Percentiles rank a stretch among this genome's conserved stretches.
These are phyloP conservation scores for Alternaria solani DNA, from an alignment of 2,329 filamentous ascomycete species.

Conservation along the genomic window DNA sequence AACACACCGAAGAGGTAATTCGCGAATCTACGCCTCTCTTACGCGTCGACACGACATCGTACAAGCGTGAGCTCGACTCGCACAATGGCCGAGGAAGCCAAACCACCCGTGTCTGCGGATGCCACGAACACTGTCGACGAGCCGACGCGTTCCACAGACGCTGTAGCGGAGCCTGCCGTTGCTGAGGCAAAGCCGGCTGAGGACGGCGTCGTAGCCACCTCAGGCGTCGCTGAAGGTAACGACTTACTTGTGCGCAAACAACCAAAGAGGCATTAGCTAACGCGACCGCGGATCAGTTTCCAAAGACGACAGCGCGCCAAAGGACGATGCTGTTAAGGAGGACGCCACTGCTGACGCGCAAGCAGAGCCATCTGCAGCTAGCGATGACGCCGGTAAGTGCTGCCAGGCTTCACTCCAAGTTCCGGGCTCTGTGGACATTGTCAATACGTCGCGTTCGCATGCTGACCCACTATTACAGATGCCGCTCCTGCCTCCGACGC, in stretches of 20 bases:
- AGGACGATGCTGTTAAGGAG: slow-evolving; percentile 26
- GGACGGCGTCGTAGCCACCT: slow-evolving; percentile 39
- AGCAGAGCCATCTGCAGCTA: slow-evolving; percentile 28
- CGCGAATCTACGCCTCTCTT: slow-evolving; percentile 38
- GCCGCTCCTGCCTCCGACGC: slow-evolving; percentile 48
- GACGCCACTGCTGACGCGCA: slow-evolving; percentile 39
- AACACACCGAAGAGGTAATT: slow-evolving; percentile 37
- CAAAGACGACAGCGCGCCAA: slow-evolving; percentile 27
- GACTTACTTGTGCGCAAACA: slow-evolving; percentile 7
- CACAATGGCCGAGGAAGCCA: slow-evolving; percentile 50
- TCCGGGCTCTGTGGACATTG: slow-evolving; percentile 3
- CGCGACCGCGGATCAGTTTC: slow-evolving; percentile 29
- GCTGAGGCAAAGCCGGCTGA: slow-evolving; percentile 42
- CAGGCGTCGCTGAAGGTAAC: slow-evolving; percentile 44
- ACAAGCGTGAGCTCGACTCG: slow-evolving; percentile 42
- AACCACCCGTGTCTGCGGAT: slow-evolving; percentile 37
- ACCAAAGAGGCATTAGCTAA: slow-evolving; percentile 24
- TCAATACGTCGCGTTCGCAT: not conserved
- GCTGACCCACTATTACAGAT: slow-evolving; percentile 35
- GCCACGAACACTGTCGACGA: slow-evolving; percentile 39
- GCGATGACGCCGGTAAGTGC: slow-evolving; percentile 38
- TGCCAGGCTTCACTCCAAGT: not conserved
- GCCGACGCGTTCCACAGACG: slow-evolving; percentile 42
- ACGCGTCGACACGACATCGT: slow-evolving; percentile 49
- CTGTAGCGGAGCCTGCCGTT: slow-evolving; percentile 36